Evolutionary conservation across 2,329 filamentous ascomycete genomes (phyloP).

Genomic region (Biscogniauxia sp.): DNA sequence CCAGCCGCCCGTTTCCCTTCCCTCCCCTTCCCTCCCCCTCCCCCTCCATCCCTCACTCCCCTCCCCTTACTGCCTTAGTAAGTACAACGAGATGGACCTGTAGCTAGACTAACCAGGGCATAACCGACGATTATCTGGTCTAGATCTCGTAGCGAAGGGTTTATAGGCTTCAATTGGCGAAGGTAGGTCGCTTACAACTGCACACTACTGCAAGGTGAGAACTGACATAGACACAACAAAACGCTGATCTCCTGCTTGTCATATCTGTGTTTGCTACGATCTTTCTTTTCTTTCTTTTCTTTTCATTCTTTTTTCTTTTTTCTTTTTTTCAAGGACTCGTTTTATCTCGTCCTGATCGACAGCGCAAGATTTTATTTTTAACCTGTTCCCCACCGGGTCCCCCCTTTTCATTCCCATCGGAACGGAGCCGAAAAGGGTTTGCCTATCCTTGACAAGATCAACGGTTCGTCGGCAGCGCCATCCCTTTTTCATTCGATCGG

Average conservation of each 20-base stretch:
- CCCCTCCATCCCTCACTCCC: too few relatives aligned
- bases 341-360: conserved; percentile 28
- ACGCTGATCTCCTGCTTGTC: conserved; percentile 17
- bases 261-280: conserved; percentile 17
- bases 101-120: background rate
- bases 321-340: conserved; percentile 8
- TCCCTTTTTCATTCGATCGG: background rate
- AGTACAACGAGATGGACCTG: background rate
- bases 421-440: conserved; percentile 24
- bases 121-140: background rate
- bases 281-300: conserved; percentile 1
- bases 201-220: conserved; percentile 13
- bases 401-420: conserved; percentile 25
- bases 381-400: conserved; percentile 10
- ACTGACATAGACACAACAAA: conserved; percentile 13
- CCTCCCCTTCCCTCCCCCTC: background rate
- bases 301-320: too few relatives aligned
- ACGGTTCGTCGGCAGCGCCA: conserved; percentile 9
- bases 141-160: background rate
- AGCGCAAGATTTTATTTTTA: conserved; percentile 27
- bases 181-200: background rate
- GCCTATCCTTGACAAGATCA: conserved; percentile 8
- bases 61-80: background rate
- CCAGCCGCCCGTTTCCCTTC: background rate
- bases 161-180: background rate